These are phyloP conservation scores for Trifolium subterraneum DNA, from an alignment of 306 rosid genomes.

Conservation along the genomic window DNA sequence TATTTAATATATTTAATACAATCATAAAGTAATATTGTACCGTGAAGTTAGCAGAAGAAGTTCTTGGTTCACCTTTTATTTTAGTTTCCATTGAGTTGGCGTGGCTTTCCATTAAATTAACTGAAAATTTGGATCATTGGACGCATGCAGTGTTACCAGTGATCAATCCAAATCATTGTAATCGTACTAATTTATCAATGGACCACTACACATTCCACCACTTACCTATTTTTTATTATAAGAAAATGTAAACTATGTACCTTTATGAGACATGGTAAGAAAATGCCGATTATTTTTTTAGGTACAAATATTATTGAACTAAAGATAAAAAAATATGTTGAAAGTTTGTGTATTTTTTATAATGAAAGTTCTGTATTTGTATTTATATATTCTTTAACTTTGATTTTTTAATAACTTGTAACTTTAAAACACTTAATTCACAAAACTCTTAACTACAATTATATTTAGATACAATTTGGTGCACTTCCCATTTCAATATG, in stretches of 20 bases:
- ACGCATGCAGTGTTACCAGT: constrained; percentile 59
- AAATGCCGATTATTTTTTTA: too few relatives aligned
- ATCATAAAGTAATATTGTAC: constrained; percentile 46
- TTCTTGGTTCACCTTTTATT: background rate
- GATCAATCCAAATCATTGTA: constrained; percentile 62
- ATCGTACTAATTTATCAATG: constrained; percentile 46
- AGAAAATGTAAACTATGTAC: too few relatives aligned
- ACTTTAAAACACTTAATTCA: too few relatives aligned
- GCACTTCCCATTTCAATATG: background rate
- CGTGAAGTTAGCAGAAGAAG: constrained; percentile 43
- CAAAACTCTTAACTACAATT: too few relatives aligned
- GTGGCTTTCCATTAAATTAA: constrained; percentile 48
- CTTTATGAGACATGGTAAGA: too few relatives aligned
- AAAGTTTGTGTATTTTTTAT: too few relatives aligned
- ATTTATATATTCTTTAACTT: too few relatives aligned
- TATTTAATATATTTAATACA: constrained; percentile 35
- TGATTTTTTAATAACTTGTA: too few relatives aligned
- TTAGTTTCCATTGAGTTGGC: background rate
- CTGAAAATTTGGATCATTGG: constrained; percentile 49
- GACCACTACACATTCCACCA: constrained; percentile 44
- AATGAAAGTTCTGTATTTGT: too few relatives aligned
- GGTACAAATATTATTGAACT: too few relatives aligned
- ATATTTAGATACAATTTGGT: background rate
- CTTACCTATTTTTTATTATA: too few relatives aligned
- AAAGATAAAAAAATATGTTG: too few relatives aligned